Evolutionary conservation across 257 asterid genomes (phyloP).

Genomic region (Solanum pinnatisectum): DNA sequence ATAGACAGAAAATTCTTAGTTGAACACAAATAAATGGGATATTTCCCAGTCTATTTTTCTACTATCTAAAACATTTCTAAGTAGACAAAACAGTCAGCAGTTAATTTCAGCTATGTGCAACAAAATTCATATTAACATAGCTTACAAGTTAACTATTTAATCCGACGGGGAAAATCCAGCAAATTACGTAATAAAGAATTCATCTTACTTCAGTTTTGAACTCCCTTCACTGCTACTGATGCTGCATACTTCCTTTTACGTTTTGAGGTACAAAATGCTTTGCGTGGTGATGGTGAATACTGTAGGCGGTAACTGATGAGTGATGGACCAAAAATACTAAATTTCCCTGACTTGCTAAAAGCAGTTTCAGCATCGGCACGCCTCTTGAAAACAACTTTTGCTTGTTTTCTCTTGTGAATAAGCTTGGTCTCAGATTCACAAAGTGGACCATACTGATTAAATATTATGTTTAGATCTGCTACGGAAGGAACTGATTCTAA

Average conservation of each 20-base stretch:
- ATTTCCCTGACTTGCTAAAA: conserved; percentile 63
- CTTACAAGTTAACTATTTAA: background rate
- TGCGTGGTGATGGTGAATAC: conserved; percentile 21
- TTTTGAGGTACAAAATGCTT: conserved; percentile 23
- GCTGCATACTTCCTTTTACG: conserved; percentile 17
- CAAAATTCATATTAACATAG: background rate
- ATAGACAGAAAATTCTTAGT: background rate
- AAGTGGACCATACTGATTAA: conserved; percentile 48
- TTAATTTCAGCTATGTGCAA: conserved; percentile 20
- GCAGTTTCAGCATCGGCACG: conserved; percentile 59
- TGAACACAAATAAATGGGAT: background rate
- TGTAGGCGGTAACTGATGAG: conserved; percentile 58
- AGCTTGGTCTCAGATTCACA: conserved; percentile 44
- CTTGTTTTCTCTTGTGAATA: conserved; percentile 47
- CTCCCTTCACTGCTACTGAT: conserved; percentile 1
- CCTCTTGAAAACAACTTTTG: conserved; percentile 52
- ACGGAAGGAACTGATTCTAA: conserved; percentile 52
- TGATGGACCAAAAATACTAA: conserved; percentile 54
- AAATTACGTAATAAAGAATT: background rate
- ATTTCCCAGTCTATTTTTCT: background rate
- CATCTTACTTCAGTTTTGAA: conserved; percentile 8
- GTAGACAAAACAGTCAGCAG: conserved; percentile 23
- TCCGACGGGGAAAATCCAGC: background rate
- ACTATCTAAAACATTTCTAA: background rate
- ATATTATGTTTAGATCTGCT: conserved; percentile 44